A percentile compares a stretch with the other conserved stretches of the same genome.
These are phyloP conservation scores for Vinca major DNA, from an alignment of 305 asterid genomes.

Conservation along the genomic window DNA sequence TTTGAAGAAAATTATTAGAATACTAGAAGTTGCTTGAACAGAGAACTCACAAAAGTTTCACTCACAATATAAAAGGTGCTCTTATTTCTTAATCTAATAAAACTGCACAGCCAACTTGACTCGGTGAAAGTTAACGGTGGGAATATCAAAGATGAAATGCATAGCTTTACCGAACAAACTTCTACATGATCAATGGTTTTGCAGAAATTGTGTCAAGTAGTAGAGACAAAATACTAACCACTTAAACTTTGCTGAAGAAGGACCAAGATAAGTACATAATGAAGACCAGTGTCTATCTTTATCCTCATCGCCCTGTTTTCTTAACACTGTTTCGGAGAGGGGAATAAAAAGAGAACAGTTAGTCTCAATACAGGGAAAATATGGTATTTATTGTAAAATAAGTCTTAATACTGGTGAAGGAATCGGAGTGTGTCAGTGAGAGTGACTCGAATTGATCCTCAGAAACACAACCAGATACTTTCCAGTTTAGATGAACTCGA, in stretches of 20 bases:
- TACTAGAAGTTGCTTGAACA: neutral
- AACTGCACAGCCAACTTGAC: neutral
- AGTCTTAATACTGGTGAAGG: too few relatives aligned
- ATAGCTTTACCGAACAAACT: neutral
- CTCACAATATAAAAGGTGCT: too few relatives aligned
- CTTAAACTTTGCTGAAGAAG: slow-evolving; percentile 44
- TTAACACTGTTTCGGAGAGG: slow-evolving; percentile 9
- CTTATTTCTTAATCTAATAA: neutral
- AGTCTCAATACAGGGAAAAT: neutral
- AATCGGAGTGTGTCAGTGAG: neutral
- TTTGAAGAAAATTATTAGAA: slow-evolving; percentile 1
- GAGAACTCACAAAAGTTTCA: neutral
- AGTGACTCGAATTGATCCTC: neutral
- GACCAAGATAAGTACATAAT: slow-evolving; percentile 33
- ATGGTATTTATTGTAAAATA: neutral
- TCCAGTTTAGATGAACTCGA: neutral
- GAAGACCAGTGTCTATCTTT: slow-evolving; percentile 30
- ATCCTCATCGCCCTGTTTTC: slow-evolving; percentile 16
- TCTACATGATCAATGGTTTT: slow-evolving; percentile 8
- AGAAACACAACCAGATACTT: neutral
- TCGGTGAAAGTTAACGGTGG: neutral
- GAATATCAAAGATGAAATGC: neutral
- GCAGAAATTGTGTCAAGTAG: slow-evolving; percentile 9
- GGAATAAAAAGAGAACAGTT: slow-evolving; percentile 5
- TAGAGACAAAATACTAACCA: slow-evolving; percentile 36